phyloP scores from a whole-genome alignment of 2,329 filamentous ascomycete genomes.

The Purpureocillium lavendulum region DNA sequence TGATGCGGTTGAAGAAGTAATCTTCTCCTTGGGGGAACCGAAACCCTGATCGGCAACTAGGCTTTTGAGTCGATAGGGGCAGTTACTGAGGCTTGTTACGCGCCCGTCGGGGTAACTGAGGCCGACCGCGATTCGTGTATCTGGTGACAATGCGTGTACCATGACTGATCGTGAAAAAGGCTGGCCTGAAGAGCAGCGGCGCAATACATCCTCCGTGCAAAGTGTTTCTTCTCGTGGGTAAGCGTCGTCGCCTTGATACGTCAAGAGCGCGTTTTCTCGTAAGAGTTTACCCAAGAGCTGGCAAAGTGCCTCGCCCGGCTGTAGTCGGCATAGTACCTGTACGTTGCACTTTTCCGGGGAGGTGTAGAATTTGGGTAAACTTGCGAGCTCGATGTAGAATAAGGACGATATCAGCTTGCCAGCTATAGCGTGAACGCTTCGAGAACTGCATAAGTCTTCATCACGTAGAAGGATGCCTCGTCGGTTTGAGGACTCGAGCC shows the following conservation, averaged over 20 bases:
- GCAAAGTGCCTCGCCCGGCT: neutral
- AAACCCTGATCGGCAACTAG: constrained; percentile 1
- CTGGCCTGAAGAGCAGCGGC: neutral
- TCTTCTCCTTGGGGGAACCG: neutral
- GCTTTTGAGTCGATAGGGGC: constrained; percentile 1
- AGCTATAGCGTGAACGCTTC: neutral
- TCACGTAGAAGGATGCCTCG: too few species aligned
- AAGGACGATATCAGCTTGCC: constrained; percentile 1
- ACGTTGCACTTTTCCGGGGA: neutral
- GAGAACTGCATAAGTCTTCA: too few species aligned
- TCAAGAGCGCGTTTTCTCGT: neutral
- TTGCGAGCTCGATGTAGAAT: constrained; percentile 4
- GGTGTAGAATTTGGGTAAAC: constrained; percentile 1
- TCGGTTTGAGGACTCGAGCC: too few species aligned
- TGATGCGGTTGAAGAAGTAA: too few species aligned
- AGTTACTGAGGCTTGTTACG: constrained; percentile 4
- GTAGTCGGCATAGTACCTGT: neutral
- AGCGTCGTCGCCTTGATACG: neutral
- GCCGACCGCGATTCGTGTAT: neutral
- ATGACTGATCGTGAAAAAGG: neutral
- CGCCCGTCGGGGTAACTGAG: neutral
- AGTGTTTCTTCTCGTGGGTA: neutral
- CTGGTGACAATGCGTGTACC: neutral
- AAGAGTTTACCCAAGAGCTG: constrained; percentile 1
- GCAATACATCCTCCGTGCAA: neutral